These are phyloP conservation scores for Penicillium sp. DNA, from an alignment of 2,329 filamentous ascomycete genomes.

Conservation along the genomic window DNA sequence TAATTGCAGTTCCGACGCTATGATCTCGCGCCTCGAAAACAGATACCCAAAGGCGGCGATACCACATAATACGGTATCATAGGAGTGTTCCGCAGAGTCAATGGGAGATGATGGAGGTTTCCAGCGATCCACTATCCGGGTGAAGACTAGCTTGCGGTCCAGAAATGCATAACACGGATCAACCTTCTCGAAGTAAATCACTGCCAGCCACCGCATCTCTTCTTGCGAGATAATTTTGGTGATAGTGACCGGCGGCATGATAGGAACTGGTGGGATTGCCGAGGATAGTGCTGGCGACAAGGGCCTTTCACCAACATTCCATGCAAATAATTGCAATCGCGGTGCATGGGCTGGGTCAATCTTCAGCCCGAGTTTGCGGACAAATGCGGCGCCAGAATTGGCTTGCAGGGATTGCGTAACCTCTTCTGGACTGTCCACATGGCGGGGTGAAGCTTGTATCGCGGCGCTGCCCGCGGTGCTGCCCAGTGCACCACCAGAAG, in stretches of 20 bases:
- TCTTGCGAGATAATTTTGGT: constrained; percentile 48
- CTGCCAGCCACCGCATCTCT: constrained; percentile 47
- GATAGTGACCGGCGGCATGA: constrained; percentile 33
- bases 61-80: constrained; percentile 52
- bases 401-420: constrained; percentile 48
- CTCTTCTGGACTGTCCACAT: constrained; percentile 2
- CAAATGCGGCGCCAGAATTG: constrained; percentile 57
- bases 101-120: constrained; percentile 7
- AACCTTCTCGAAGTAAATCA: constrained; percentile 53
- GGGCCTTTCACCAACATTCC: constrained; percentile 47
- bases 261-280: constrained; percentile 9
- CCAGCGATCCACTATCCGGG: constrained; percentile 32
- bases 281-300: constrained; percentile 17
- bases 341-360: constrained; percentile 54
- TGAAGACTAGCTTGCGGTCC: constrained; percentile 28
- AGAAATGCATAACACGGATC: constrained; percentile 53
- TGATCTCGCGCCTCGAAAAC: constrained; percentile 48
- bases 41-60: constrained; percentile 54
- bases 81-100: constrained; percentile 28
- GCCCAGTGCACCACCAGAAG: background rate
- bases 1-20: constrained; percentile 45
- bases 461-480: constrained; percentile 2
- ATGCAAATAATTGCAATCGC: constrained; percentile 54
- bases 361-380: constrained; percentile 51
- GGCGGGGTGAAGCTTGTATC: constrained; percentile 10